Percentiles rank a stretch among this genome's conserved stretches.
Evolutionary conservation across 805 yeast genomes (phyloP).

Genomic region (Zygotorulaspora danielsina): DNA sequence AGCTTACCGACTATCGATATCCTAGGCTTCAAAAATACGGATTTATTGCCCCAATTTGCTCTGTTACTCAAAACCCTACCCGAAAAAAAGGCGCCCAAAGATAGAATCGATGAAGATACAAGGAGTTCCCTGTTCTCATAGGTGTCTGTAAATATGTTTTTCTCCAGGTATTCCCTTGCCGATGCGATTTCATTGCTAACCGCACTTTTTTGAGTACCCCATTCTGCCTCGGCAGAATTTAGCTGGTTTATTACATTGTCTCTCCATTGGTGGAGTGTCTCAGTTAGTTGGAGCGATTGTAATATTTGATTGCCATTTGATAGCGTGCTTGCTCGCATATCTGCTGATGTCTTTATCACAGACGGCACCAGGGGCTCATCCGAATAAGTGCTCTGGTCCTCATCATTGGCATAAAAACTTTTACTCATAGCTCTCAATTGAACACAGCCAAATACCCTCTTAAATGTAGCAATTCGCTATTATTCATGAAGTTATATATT

Average conservation of each 20-base stretch:
- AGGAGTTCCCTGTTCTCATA: constrained; percentile 23
- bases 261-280: constrained; percentile 15
- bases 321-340: constrained; percentile 6
- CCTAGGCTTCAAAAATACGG: constrained; percentile 11
- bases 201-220: constrained; percentile 20
- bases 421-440: no score
- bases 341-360: constrained; percentile 8
- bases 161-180: constrained; percentile 14
- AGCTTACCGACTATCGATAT: constrained; percentile 16
- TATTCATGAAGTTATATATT: no score
- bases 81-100: constrained; percentile 29
- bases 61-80: constrained; percentile 29
- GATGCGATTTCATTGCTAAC: constrained; percentile 13
- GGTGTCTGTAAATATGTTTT: constrained; percentile 23
- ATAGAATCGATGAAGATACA: constrained; percentile 26
- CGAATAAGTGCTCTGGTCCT: constrained; percentile 2
- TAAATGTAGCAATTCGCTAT: no score
- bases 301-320: constrained; percentile 19
- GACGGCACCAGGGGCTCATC: constrained; percentile 10
- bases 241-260: constrained; percentile 10
- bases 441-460: no score
- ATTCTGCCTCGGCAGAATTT: constrained; percentile 16
- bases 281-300: constrained; percentile 14
- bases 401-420: constrained; percentile 7
- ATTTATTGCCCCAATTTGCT: constrained; percentile 24